Percentiles rank a stretch among this genome's conserved stretches.
Conservation (phyloP, 345 rosid species). For the Conringia planisiliqua region DNA sequence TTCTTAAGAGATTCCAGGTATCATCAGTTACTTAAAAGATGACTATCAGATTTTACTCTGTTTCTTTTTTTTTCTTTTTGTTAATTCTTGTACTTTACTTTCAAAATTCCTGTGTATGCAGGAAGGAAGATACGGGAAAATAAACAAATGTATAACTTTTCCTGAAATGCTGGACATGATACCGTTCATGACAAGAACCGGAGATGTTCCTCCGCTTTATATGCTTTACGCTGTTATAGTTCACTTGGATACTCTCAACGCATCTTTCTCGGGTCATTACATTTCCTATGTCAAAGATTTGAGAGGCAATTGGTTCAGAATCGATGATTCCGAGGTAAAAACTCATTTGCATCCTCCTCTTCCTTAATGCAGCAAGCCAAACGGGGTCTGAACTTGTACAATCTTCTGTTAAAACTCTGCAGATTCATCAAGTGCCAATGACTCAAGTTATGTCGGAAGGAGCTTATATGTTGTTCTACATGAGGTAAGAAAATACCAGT, state of each 20-base stretch:
- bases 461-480: slow-evolving; percentile 86
- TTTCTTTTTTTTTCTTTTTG: background rate
- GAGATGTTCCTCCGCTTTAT: slow-evolving; percentile 73
- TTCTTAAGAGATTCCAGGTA: slow-evolving; percentile 88
- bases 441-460: slow-evolving; percentile 94
- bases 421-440: slow-evolving; percentile 70
- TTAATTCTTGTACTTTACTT: background rate
- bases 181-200: slow-evolving; percentile 71
- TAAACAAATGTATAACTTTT: slow-evolving; percentile 69
- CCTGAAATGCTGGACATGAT: slow-evolving; percentile 84
- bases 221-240: slow-evolving; percentile 75
- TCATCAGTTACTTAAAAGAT: background rate
- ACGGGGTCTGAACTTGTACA: background rate
- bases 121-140: slow-evolving; percentile 81
- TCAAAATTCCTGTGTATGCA: slow-evolving; percentile 26
- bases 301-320: slow-evolving; percentile 72
- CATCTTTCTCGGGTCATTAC: slow-evolving; percentile 82
- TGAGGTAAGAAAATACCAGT: slow-evolving; percentile 42
- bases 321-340: slow-evolving; percentile 74
- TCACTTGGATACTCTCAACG: slow-evolving; percentile 82
- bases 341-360: background rate
- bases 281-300: slow-evolving; percentile 71
- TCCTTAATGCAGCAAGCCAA: background rate
- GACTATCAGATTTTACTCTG: background rate
- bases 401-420: slow-evolving; percentile 9